phyloP scores from a whole-genome alignment of 176 grass and related monocot genomes.

The Zea mays region Zm-B73-REFERENCE-NAM-5.0 NC_050096.1:179714501-179715000 shows the following conservation, averaged over 20 bases:
- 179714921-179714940: slow-evolving; percentile 54
- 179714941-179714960: slow-evolving; percentile 37
- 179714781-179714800: no score
- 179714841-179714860: not conserved
- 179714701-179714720: no score
- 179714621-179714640: not conserved
- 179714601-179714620: not conserved
- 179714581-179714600: not conserved
- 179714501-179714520: not conserved
- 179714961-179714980: slow-evolving; percentile 40
- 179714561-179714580: not conserved
- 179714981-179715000: slow-evolving; percentile 22
- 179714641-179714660: not conserved
- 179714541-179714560: not conserved
- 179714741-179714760: no score
- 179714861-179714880: not conserved
- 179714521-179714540: not conserved
- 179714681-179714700: not conserved
- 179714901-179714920: slow-evolving; percentile 54
- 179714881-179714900: not conserved
- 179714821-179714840: not conserved
- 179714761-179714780: no score
- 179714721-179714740: no score
- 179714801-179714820: no score
- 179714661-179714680: not conserved